phyloP scores from a whole-genome alignment of 768 basidiomycete genomes.

The Podaxis sp. region DNA sequence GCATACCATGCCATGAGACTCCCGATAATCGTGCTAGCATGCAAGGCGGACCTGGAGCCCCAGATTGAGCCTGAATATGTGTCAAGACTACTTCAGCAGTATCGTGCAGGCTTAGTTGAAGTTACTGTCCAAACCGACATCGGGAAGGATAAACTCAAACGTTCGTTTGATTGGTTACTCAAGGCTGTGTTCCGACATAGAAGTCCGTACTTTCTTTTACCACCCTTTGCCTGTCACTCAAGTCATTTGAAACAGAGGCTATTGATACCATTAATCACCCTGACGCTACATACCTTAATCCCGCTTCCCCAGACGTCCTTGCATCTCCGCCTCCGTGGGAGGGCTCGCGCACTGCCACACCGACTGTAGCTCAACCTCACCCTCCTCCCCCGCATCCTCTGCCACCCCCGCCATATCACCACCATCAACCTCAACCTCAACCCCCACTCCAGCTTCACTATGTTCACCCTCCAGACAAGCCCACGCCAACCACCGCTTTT shows the following conservation, averaged over 20 bases:
- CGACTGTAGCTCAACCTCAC: slow-evolving; percentile 37
- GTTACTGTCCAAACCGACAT: slow-evolving; percentile 54
- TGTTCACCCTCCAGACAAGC: background rate
- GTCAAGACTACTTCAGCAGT: slow-evolving; percentile 46
- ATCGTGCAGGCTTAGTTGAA: slow-evolving; percentile 79
- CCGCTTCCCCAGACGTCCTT: slow-evolving; percentile 65
- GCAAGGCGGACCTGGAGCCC: slow-evolving; percentile 75
- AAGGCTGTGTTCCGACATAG: slow-evolving; percentile 51
- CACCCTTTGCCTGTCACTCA: background rate
- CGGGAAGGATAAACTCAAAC: slow-evolving; percentile 71
- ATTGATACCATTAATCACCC: slow-evolving; percentile 27
- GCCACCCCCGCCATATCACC: background rate
- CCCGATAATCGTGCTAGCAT: slow-evolving; percentile 76
- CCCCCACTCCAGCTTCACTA: background rate
- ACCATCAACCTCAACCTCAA: background rate
- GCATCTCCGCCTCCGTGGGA: slow-evolving; percentile 54
- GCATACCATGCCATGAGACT: slow-evolving; percentile 55
- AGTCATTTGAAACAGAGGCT: slow-evolving; percentile 1
- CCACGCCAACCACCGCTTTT: background rate
- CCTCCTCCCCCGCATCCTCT: slow-evolving; percentile 7
- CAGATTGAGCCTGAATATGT: slow-evolving; percentile 58
- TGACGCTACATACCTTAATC: slow-evolving; percentile 54
- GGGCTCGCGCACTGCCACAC: slow-evolving; percentile 48
- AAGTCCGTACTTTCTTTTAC: background rate
- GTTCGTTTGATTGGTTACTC: slow-evolving; percentile 72